A percentile compares a stretch with the other conserved stretches of the same genome.
phyloP scores from a whole-genome alignment of 305 asterid genomes.

The Solanum hybrid region DNA sequence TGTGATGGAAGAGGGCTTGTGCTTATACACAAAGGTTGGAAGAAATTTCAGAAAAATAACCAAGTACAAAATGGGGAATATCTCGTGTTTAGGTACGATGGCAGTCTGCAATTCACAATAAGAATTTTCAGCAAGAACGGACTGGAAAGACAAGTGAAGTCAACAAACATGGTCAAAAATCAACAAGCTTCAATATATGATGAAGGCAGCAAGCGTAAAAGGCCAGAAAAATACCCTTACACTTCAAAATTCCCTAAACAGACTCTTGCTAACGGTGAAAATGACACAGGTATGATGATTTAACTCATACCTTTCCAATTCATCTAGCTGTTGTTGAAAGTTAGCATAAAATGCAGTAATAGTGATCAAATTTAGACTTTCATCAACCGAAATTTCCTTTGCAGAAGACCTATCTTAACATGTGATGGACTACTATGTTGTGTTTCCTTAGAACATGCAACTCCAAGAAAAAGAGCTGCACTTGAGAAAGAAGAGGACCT shows the following conservation, averaged over 20 bases:
- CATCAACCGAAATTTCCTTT: neutral
- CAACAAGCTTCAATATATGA: neutral
- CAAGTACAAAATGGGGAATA: neutral
- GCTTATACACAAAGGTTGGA: constrained; percentile 3
- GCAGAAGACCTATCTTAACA: neutral
- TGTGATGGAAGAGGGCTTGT: neutral
- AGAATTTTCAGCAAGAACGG: neutral
- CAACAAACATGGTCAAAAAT: neutral
- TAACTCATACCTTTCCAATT: neutral
- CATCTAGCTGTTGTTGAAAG: neutral
- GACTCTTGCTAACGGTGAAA: neutral
- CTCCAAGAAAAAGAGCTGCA: neutral
- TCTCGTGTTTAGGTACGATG: constrained; percentile 8
- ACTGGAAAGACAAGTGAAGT: neutral
- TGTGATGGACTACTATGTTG: neutral
- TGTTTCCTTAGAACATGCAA: neutral
- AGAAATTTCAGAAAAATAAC: neutral
- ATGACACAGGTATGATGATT: neutral
- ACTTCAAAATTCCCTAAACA: neutral
- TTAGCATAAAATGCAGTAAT: neutral
- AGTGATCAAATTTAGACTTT: neutral
- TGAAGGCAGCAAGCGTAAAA: neutral
- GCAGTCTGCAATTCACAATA: neutral
- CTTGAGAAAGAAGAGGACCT: neutral
- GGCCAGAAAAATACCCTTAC: neutral